Conservation (phyloP, 2,329 filamentous ascomycete genomes). For the Albifimbria verrucaria region DNA sequence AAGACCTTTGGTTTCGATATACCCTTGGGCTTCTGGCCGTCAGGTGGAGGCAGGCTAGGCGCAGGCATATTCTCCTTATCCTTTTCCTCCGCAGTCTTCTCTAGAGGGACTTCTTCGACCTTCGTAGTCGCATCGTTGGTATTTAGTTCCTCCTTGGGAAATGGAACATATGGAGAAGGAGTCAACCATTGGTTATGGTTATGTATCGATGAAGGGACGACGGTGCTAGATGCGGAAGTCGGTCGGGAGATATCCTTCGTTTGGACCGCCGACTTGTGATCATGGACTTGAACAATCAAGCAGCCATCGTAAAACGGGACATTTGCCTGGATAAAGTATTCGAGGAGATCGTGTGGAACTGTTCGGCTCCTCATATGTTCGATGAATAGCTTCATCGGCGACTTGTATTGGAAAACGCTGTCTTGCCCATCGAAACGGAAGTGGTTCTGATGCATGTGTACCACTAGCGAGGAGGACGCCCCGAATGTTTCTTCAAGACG, state of each 20-base stretch:
- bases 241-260: slow-evolving; percentile 55
- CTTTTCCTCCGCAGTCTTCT: slow-evolving; percentile 28
- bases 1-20: slow-evolving; percentile 60
- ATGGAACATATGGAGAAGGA: slow-evolving; percentile 80
- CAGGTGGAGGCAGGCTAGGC: slow-evolving; percentile 40
- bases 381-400: slow-evolving; percentile 79
- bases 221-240: slow-evolving; percentile 55
- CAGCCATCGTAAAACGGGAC: slow-evolving; percentile 92
- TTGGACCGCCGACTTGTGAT: slow-evolving; percentile 68
- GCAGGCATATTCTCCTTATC: slow-evolving; percentile 59
- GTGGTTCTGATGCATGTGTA: slow-evolving; percentile 81
- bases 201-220: slow-evolving; percentile 78
- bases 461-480: slow-evolving; percentile 74
- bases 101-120: slow-evolving; percentile 32
- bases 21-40: slow-evolving; percentile 31
- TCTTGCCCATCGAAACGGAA: slow-evolving; percentile 94
- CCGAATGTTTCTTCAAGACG: slow-evolving; percentile 76
- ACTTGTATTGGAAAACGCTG: slow-evolving; percentile 87
- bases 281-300: slow-evolving; percentile 89
- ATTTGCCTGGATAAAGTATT: slow-evolving; percentile 67
- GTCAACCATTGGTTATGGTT: slow-evolving; percentile 89
- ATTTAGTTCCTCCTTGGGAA: slow-evolving; percentile 57
- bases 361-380: slow-evolving; percentile 75
- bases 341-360: slow-evolving; percentile 84
- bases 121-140: slow-evolving; percentile 23